Evolutionary conservation across 1,284 basidiomycete species (phyloP).

Genomic region (Fistulina hepatica): DNA sequence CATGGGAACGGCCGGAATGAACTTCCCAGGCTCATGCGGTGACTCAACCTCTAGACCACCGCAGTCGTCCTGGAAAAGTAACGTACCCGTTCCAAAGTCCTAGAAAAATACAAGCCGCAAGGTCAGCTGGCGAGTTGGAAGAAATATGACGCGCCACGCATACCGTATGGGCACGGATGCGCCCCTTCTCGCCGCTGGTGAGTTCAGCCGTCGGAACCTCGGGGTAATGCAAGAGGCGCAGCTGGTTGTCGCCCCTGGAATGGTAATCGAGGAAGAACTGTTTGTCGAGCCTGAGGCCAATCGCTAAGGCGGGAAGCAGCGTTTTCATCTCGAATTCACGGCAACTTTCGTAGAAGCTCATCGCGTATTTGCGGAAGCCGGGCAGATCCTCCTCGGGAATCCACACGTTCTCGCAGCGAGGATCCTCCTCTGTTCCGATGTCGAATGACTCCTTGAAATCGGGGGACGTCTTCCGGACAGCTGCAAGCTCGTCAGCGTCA

Average conservation of each 20-base stretch:
- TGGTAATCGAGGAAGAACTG: slow-evolving; percentile 19
- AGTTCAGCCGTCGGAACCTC: slow-evolving; percentile 15
- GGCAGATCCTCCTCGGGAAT: not conserved
- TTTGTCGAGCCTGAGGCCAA: slow-evolving; percentile 9
- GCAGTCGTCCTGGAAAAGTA: not conserved
- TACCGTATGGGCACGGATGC: slow-evolving; percentile 24
- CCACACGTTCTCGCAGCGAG: not conserved
- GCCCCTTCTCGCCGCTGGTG: slow-evolving; percentile 21
- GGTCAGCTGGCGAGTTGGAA: not conserved
- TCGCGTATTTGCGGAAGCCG: not conserved
- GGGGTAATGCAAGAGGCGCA: slow-evolving; percentile 28
- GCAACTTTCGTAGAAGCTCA: not conserved
- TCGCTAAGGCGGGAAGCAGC: not conserved
- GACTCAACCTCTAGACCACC: not conserved
- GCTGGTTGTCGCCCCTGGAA: slow-evolving; percentile 24
- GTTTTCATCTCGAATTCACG: not conserved
- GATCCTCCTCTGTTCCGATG: not conserved
- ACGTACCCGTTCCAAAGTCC: not conserved
- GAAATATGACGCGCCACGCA: too few species aligned
- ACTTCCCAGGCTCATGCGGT: not conserved
- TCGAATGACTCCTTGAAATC: not conserved
- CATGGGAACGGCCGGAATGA: slow-evolving; percentile 14
- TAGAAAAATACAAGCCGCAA: not conserved
- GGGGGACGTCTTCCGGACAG: not conserved
- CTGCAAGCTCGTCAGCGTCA: not conserved